Conservation (phyloP, 2,329 filamentous ascomycete genomes). For the Aspergillus viridinutans region DNA sequence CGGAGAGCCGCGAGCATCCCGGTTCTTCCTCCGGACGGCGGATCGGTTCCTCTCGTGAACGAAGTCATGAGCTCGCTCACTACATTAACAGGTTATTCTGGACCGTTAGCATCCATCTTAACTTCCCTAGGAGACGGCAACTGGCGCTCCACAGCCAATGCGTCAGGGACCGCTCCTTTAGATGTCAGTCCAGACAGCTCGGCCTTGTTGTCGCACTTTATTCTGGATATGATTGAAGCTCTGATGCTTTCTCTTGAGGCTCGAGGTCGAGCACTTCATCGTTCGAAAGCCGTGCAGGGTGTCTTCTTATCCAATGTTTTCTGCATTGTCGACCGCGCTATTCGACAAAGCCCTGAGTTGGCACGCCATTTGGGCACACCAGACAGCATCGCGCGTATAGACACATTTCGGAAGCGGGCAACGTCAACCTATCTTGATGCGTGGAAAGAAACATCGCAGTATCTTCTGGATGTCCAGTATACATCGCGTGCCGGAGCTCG, state of each 20-base stretch:
- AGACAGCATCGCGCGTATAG: slow-evolving; percentile 62
- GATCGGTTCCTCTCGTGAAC: slow-evolving; percentile 69
- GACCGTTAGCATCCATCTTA: slow-evolving; percentile 83
- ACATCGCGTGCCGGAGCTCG: slow-evolving; percentile 67
- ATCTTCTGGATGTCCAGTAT: slow-evolving; percentile 87
- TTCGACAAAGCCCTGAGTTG: slow-evolving; percentile 71
- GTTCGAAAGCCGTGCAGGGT: slow-evolving; percentile 72
- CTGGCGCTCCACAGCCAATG: slow-evolving; percentile 64
- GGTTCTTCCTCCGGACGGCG: slow-evolving; percentile 71
- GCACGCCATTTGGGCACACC: slow-evolving; percentile 61
- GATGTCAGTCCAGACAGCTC: slow-evolving; percentile 86
- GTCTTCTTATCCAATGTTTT: slow-evolving; percentile 90
- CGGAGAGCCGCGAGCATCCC: slow-evolving; percentile 63
- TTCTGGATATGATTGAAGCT: slow-evolving; percentile 79
- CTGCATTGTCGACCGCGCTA: slow-evolving; percentile 76
- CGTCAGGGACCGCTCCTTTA: slow-evolving; percentile 68
- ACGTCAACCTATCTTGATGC: slow-evolving; percentile 75
- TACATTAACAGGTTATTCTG: slow-evolving; percentile 79
- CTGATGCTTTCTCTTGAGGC: slow-evolving; percentile 71
- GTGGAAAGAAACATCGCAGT: slow-evolving; percentile 81
- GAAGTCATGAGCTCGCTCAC: slow-evolving; percentile 85
- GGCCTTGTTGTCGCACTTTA: slow-evolving; percentile 85
- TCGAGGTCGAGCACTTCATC: slow-evolving; percentile 68
- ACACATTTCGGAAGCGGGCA: slow-evolving; percentile 83
- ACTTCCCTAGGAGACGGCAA: slow-evolving; percentile 89